Conservation (phyloP, 352 stramenopile genomes). For the Phytophthora quininea region DNA sequence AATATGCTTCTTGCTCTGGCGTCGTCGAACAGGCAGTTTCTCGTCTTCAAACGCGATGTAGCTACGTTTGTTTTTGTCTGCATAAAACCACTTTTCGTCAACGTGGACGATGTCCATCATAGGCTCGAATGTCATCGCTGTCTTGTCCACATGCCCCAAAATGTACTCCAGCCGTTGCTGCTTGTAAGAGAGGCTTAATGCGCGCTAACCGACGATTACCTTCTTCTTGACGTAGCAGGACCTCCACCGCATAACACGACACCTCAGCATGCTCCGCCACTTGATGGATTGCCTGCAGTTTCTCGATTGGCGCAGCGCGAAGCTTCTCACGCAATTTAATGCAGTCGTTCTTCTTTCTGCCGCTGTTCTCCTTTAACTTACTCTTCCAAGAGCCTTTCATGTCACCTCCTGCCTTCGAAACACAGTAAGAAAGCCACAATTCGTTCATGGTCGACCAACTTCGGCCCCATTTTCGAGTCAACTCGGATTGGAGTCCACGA, state of each 20-base stretch:
- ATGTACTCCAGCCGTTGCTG: neutral
- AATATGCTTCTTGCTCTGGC: neutral
- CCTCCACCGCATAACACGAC: neutral
- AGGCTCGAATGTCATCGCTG: neutral
- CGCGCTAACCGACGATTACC: neutral
- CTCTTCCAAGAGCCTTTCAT: neutral
- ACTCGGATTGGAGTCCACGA: neutral
- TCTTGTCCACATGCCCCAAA: neutral
- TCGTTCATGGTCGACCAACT: neutral
- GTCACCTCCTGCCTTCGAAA: neutral
- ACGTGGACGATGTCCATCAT: neutral
- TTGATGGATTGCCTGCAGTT: neutral
- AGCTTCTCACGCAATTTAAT: neutral
- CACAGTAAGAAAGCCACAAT: neutral
- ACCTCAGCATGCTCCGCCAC: neutral
- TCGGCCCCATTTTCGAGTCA: neutral
- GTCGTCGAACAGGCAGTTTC: neutral
- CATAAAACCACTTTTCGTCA: neutral
- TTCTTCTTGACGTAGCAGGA: neutral
- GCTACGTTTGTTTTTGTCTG: neutral
- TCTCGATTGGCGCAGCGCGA: neutral
- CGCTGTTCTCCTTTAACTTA: neutral
- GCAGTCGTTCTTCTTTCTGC: neutral
- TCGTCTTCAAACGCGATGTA: neutral
- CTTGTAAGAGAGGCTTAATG: neutral